Conservation (phyloP, 2,329 filamentous ascomycete species). For the Claviceps capensis region DNA sequence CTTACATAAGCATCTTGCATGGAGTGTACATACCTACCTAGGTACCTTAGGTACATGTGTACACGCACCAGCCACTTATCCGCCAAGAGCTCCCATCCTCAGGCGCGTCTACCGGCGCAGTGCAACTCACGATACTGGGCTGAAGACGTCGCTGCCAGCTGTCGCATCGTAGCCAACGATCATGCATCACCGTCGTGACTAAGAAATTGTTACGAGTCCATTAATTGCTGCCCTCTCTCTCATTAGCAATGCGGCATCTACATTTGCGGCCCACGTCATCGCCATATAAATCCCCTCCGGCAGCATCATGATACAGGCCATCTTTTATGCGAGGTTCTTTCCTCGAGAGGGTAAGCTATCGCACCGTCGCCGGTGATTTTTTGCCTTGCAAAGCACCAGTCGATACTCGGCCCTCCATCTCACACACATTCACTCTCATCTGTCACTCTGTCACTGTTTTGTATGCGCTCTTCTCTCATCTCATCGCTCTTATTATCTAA, state of each 20-base stretch:
- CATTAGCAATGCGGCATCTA: not conserved
- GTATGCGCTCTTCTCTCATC: not conserved
- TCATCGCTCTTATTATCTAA: not conserved
- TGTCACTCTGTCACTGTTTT: not conserved
- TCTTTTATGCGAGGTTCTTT: slow-evolving; percentile 58
- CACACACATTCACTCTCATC: not conserved
- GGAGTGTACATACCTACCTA: too few relatives aligned
- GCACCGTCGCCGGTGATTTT: not conserved
- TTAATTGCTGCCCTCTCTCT: not conserved
- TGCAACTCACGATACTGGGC: not conserved
- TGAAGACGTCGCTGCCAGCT: not conserved
- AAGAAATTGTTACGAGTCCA: not conserved
- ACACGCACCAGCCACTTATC: too few relatives aligned
- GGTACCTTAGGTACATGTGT: too few relatives aligned
- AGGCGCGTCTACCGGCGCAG: not conserved
- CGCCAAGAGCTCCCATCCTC: not conserved
- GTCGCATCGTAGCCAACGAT: not conserved
- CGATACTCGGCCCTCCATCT: too few relatives aligned
- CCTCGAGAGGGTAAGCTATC: slow-evolving; percentile 42
- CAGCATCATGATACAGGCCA: slow-evolving; percentile 48
- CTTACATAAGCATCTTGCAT: too few relatives aligned
- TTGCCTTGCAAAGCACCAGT: too few relatives aligned
- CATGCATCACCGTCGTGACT: not conserved
- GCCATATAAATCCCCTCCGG: not conserved
- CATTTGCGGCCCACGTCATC: not conserved